These are phyloP conservation scores for Hippophae gyantsensis DNA, from an alignment of 306 rosid genomes.

Conservation along the genomic window DNA sequence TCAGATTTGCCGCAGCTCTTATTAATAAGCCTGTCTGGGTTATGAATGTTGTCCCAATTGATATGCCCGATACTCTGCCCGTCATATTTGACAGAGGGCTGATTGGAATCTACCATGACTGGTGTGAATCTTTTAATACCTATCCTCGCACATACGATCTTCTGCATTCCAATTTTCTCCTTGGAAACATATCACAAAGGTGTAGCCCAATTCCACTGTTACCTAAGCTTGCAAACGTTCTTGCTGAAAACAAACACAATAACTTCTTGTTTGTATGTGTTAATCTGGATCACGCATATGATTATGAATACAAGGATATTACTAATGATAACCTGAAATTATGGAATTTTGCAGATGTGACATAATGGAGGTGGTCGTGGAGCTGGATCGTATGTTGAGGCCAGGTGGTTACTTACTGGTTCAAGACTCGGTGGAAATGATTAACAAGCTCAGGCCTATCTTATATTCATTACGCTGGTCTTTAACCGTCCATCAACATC, in stretches of 20 bases:
- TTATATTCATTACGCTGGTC: slow-evolving; percentile 78
- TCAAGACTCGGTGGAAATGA: slow-evolving; percentile 60
- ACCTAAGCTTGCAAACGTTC: neutral
- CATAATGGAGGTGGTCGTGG: slow-evolving; percentile 44
- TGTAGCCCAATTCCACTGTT: slow-evolving; percentile 2
- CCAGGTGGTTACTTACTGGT: slow-evolving; percentile 70
- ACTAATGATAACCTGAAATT: slow-evolving; percentile 2
- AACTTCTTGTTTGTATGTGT: too few species aligned
- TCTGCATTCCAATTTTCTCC: slow-evolving; percentile 66
- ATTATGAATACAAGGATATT: neutral
- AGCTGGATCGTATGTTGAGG: slow-evolving; percentile 81
- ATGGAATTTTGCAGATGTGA: slow-evolving; percentile 52
- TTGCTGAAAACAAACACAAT: too few species aligned
- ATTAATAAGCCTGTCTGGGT: slow-evolving; percentile 74
- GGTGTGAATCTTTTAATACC: slow-evolving; percentile 88
- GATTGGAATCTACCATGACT: slow-evolving; percentile 85
- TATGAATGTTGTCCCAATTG: slow-evolving; percentile 79
- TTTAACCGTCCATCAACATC: slow-evolving; percentile 35
- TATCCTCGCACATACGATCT: slow-evolving; percentile 89
- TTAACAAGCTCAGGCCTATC: slow-evolving; percentile 48
- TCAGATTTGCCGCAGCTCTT: slow-evolving; percentile 86
- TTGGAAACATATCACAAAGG: slow-evolving; percentile 52
- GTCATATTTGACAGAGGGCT: slow-evolving; percentile 71
- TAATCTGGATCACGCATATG: neutral
- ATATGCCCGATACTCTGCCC: slow-evolving; percentile 56